Percentiles rank a stretch among this genome's conserved stretches.
These are phyloP conservation scores for Daldinia loculata DNA, from an alignment of 495 filamentous ascomycete species.

Conservation along the genomic window DNA sequence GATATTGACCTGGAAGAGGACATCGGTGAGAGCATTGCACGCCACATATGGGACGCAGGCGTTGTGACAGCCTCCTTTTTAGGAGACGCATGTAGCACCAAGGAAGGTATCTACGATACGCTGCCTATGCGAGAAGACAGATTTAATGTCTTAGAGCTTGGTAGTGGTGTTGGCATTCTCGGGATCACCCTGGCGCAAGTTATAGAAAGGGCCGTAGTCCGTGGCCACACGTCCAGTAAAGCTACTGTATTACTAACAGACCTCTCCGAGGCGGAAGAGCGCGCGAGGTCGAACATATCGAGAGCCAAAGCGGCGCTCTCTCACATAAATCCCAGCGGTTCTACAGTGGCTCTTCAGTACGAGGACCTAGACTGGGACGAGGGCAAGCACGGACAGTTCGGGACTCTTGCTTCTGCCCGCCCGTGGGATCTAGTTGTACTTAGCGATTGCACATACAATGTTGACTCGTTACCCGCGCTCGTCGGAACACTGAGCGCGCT, in stretches of 20 bases:
- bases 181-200: constrained; percentile 76
- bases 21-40: constrained; percentile 92
- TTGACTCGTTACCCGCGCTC: constrained; percentile 77
- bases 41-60: constrained; percentile 86
- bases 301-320: constrained; percentile 38
- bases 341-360: constrained; percentile 59
- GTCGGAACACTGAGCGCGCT: constrained; percentile 73
- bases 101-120: constrained; percentile 12
- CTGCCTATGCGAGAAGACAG: constrained; percentile 23
- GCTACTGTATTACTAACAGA: constrained; percentile 78
- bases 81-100: constrained; percentile 42
- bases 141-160: constrained; percentile 76
- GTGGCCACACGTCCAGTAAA: constrained; percentile 14
- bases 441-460: constrained; percentile 96
- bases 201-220: constrained; percentile 47
- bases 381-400: constrained; percentile 49
- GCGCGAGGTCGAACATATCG: constrained; percentile 53
- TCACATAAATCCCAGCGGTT: constrained; percentile 2
- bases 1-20: constrained; percentile 76
- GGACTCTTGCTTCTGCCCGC: constrained; percentile 47
- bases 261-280: constrained; percentile 74
- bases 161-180: constrained; percentile 84
- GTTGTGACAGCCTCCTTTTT: constrained; percentile 51
- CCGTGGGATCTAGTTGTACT: constrained; percentile 78
- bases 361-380: constrained; percentile 78